phyloP scores from a whole-genome alignment of 257 asterid species.

The Solanum clarkiae region DNA sequence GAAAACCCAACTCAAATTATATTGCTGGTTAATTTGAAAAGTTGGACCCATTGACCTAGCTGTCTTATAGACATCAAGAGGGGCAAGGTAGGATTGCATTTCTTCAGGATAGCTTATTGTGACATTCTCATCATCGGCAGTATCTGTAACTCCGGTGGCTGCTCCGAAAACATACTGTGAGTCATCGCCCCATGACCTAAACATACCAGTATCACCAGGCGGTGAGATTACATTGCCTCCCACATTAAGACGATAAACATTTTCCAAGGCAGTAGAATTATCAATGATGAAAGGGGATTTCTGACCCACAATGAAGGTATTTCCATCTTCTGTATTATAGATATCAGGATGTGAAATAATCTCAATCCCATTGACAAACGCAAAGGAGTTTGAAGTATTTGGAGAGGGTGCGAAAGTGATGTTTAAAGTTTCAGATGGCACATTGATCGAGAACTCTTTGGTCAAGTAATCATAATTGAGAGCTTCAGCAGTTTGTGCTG shows the following conservation, averaged over 20 bases:
- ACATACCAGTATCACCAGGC: conserved; percentile 40
- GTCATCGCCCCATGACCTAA: conserved; percentile 39
- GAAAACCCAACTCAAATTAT: conserved; percentile 42
- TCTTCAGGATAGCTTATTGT: conserved; percentile 16
- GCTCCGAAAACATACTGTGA: conserved; percentile 25
- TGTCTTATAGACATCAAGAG: conserved; percentile 33
- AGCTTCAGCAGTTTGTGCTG: conserved; percentile 50
- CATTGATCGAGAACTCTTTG: conserved; percentile 68
- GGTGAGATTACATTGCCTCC: conserved; percentile 87
- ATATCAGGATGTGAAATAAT: conserved; percentile 81
- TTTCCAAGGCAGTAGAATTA: conserved; percentile 58
- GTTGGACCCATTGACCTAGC: conserved; percentile 43
- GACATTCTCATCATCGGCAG: conserved; percentile 21
- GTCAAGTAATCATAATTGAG: conserved; percentile 48
- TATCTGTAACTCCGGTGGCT: conserved; percentile 21
- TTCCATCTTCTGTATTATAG: conserved; percentile 39
- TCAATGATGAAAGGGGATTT: conserved; percentile 28
- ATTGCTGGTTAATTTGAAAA: conserved; percentile 15
- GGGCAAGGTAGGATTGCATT: conserved; percentile 26
- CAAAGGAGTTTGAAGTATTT: conserved; percentile 33
- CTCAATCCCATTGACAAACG: conserved; percentile 81
- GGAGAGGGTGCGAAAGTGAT: conserved; percentile 58
- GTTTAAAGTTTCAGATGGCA: conserved; percentile 24
- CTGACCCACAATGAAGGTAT: conserved; percentile 29
- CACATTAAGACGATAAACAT: conserved; percentile 64